Evolutionary conservation across 176 grass and related monocot genomes (phyloP).

Genomic region (Oryza longistaminata): DNA sequence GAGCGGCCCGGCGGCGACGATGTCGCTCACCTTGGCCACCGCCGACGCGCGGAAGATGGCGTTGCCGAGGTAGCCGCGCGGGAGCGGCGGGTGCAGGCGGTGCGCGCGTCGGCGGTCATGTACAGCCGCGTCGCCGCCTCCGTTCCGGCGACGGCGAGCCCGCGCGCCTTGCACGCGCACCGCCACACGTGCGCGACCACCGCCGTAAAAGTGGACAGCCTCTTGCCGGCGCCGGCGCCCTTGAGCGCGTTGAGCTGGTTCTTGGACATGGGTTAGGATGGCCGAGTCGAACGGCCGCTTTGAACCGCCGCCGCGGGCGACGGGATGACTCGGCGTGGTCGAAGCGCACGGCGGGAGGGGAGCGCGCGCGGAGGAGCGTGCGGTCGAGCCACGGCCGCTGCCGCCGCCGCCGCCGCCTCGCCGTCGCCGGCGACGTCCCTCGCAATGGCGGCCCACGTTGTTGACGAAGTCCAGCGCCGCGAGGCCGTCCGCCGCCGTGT

Average conservation of each 20-base stretch:
- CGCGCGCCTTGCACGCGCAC: neutral
- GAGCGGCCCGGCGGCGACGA: conserved; percentile 2
- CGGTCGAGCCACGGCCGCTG: conserved; percentile 44
- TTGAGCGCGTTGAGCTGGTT: conserved; percentile 47
- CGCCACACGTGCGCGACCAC: conserved; percentile 53
- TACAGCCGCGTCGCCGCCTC: conserved; percentile 36
- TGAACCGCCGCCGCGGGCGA: neutral
- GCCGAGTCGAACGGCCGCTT: conserved; percentile 17
- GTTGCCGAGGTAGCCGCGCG: conserved; percentile 50
- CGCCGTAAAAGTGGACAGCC: conserved; percentile 46
- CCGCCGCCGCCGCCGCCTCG: neutral
- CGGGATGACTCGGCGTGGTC: conserved; percentile 60
- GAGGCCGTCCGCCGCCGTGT: conserved; percentile 51
- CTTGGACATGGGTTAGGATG: conserved; percentile 45
- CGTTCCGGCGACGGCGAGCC: neutral
- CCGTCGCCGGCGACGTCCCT: neutral
- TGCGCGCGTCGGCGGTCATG: conserved; percentile 48
- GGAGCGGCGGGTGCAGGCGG: conserved; percentile 53
- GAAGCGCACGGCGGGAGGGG: conserved; percentile 32
- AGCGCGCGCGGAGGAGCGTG: conserved; percentile 54
- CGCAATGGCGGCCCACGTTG: conserved; percentile 43
- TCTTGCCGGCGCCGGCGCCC: neutral
- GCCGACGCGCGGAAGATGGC: conserved; percentile 54
- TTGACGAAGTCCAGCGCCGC: conserved; percentile 53
- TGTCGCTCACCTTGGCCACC: conserved; percentile 28